phyloP scores from a whole-genome alignment of 2,329 filamentous ascomycete species.

The Aureobasidium namibiae region DNA sequence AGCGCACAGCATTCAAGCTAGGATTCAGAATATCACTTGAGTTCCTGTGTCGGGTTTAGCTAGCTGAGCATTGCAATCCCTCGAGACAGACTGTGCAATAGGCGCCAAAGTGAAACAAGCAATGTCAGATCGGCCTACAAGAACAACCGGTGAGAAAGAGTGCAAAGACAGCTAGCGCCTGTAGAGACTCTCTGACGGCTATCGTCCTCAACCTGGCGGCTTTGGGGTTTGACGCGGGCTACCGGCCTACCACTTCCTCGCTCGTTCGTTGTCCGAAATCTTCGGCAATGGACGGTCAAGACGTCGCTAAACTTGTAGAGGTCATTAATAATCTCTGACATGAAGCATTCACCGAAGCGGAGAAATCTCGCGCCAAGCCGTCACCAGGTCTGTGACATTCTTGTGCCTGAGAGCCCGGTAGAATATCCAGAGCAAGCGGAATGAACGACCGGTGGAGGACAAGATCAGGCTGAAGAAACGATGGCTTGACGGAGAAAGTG shows the following conservation, averaged over 20 bases:
- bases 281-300: not conserved
- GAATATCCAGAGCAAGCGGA: not conserved
- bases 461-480: conserved; percentile 7
- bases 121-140: not conserved
- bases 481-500: conserved; percentile 10
- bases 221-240: not conserved
- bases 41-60: not conserved
- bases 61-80: not conserved
- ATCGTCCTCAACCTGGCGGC: not conserved
- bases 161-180: not conserved
- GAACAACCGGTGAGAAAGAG: not conserved
- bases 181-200: not conserved
- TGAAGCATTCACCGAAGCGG: not conserved
- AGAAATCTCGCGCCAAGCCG: conserved; percentile 8
- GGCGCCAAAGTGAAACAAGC: not conserved
- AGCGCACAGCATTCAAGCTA: not conserved
- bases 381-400: not conserved
- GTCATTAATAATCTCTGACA: not conserved
- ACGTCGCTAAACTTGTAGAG: not conserved
- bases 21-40: too few relatives aligned
- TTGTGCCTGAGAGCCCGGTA: conserved; percentile 1
- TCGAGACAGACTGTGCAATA: not conserved
- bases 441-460: not conserved
- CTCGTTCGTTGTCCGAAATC: not conserved
- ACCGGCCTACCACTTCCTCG: not conserved